These are phyloP conservation scores for Aspergillus flavus DNA, from an alignment of 2,329 filamentous ascomycete genomes.

Conservation along the genomic window DNA sequence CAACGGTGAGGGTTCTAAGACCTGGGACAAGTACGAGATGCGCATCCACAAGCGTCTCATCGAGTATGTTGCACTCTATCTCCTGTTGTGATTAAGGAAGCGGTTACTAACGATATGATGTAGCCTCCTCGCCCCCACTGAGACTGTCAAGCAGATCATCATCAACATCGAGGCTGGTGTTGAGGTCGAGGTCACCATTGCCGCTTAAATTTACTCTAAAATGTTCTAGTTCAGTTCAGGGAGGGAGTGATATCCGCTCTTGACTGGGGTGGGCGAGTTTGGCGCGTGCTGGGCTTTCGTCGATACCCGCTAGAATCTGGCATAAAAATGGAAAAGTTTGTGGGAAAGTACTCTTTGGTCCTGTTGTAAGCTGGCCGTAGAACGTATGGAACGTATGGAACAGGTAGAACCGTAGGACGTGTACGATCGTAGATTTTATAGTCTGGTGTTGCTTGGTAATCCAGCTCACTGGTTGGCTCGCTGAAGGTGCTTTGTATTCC, in stretches of 20 bases:
- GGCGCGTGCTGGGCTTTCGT: constrained; percentile 20
- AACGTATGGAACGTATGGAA: not conserved
- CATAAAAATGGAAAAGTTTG: constrained; percentile 34
- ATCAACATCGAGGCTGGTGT: constrained; percentile 58
- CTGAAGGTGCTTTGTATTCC: not conserved
- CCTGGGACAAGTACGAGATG: constrained; percentile 99
- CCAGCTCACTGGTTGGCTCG: not conserved
- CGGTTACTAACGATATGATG: constrained; percentile 16
- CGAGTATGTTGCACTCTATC: constrained; percentile 62
- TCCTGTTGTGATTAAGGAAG: not conserved
- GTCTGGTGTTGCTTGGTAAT: not conserved
- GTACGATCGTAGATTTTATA: not conserved
- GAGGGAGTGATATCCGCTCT: constrained; percentile 27
- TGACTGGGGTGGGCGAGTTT: constrained; percentile 20
- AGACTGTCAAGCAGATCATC: constrained; percentile 63
- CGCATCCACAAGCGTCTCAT: constrained; percentile 99
- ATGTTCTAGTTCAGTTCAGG: constrained; percentile 26
- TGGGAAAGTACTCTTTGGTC: constrained; percentile 27
- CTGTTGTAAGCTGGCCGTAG: not conserved
- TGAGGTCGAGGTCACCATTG: constrained; percentile 57
- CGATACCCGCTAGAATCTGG: constrained; percentile 36
- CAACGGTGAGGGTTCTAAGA: constrained; percentile 99
- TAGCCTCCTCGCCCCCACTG: constrained; percentile 91
- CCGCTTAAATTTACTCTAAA: constrained; percentile 45
- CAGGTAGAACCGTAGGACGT: not conserved